phyloP scores from a whole-genome alignment of 208 protist genomes.

The Leishmania amazonensis region DNA sequence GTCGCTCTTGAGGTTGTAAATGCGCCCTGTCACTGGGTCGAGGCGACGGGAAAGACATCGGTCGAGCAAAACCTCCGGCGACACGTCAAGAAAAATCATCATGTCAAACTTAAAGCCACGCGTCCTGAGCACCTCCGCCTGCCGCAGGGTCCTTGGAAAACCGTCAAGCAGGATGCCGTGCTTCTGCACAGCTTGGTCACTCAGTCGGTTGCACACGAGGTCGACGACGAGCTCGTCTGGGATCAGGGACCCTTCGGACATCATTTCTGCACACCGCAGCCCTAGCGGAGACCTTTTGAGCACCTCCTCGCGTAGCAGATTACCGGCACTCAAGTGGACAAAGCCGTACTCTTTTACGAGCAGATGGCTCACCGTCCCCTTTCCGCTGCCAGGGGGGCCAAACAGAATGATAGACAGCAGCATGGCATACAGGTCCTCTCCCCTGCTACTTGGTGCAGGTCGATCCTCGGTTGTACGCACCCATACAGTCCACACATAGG shows the following conservation, averaged over 20 bases:
- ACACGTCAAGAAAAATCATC: constrained; percentile 75
- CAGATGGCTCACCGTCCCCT: constrained; percentile 82
- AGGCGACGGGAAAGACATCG: constrained; percentile 65
- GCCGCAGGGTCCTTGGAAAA: constrained; percentile 92
- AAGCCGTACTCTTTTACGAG: constrained; percentile 86
- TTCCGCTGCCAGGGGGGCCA: constrained; percentile 78
- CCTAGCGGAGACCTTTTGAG: constrained; percentile 59
- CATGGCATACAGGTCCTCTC: constrained; percentile 26
- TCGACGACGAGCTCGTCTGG: constrained; percentile 79
- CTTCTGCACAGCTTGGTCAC: constrained; percentile 36
- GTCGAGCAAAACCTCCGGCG: constrained; percentile 45
- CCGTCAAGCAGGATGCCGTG: constrained; percentile 92
- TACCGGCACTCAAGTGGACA: constrained; percentile 88
- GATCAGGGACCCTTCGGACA: constrained; percentile 82
- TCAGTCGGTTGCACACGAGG: constrained; percentile 60
- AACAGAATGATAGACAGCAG: constrained; percentile 74
- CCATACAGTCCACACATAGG: not conserved
- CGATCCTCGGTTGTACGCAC: not conserved
- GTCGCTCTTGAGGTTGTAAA: constrained; percentile 81
- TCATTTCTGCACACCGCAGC: constrained; percentile 41
- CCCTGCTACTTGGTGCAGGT: not conserved
- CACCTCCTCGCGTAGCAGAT: constrained; percentile 92
- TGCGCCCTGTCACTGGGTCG: constrained; percentile 71
- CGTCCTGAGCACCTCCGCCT: constrained; percentile 71
- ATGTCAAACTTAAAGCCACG: constrained; percentile 71